A percentile compares a stretch with the other conserved stretches of the same genome.
These are phyloP conservation scores for Phalaenopsis hybrid DNA, from an alignment of 116 monocot genomes.

Conservation along the genomic window DNA sequence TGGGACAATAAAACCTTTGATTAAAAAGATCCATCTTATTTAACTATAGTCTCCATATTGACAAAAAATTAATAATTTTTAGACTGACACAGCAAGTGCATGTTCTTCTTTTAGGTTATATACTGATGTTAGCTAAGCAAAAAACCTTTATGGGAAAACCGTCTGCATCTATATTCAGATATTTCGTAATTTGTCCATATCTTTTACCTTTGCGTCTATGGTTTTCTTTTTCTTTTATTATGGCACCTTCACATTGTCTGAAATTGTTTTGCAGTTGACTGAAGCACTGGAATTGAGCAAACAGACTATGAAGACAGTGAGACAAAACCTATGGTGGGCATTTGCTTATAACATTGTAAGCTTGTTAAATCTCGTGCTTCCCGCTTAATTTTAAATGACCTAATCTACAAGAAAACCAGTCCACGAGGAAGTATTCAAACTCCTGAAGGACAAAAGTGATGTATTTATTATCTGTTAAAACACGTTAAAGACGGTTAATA, in stretches of 20 bases:
- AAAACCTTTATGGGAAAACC: neutral
- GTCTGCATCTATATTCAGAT: neutral
- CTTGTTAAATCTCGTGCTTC: slow-evolving; percentile 4
- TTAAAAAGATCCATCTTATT: neutral
- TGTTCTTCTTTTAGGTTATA: neutral
- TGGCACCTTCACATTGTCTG: neutral
- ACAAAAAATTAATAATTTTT: neutral
- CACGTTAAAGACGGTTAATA: neutral
- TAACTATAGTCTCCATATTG: neutral
- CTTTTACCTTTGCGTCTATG: neutral
- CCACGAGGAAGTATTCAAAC: no score
- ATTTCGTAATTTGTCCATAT: neutral
- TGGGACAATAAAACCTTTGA: neutral
- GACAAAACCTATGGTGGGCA: slow-evolving; percentile 98
- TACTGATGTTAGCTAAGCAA: neutral
- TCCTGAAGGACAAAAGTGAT: no score
- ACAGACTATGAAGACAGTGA: slow-evolving; percentile 90
- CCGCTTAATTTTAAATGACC: slow-evolving; percentile 1
- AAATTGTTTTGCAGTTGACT: slow-evolving; percentile 49
- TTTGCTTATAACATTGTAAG: slow-evolving; percentile 96
- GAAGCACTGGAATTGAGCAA: slow-evolving; percentile 96
- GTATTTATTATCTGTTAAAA: neutral
- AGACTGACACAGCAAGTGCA: neutral
- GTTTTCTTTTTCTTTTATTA: neutral
- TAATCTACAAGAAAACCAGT: no score